Evolutionary conservation across 345 rosid species (phyloP).

Genomic region (Dimocarpus longan): DNA sequence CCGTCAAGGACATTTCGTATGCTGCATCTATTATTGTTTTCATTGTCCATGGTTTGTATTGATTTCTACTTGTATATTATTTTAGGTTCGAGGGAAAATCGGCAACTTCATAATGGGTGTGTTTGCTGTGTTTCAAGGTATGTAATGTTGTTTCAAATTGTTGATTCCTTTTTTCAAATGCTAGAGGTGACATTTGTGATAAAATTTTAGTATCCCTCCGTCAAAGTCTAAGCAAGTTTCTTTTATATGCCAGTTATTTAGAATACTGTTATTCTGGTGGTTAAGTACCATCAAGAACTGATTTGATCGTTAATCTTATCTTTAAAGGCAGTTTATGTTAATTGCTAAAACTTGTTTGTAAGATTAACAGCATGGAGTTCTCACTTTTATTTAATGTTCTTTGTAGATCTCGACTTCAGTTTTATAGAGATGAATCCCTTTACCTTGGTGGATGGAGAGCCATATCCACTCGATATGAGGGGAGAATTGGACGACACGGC

Average conservation of each 20-base stretch:
- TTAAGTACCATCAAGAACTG: neutral
- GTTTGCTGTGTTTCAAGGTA: constrained; percentile 89
- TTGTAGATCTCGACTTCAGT: constrained; percentile 85
- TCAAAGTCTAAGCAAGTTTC: neutral
- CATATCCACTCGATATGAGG: constrained; percentile 96
- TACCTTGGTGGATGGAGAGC: constrained; percentile 81
- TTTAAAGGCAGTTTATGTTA: neutral
- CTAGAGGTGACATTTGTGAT: neutral
- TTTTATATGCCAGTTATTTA: constrained; percentile 1
- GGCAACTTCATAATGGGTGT: constrained; percentile 76
- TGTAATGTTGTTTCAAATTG: constrained; percentile 9
- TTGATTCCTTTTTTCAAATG: neutral
- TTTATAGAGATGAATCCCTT: constrained; percentile 97
- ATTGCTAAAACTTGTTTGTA: neutral
- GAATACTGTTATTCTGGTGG: neutral
- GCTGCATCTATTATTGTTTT: neutral
- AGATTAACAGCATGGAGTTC: neutral
- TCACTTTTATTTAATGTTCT: constrained; percentile 13
- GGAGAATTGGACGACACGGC: constrained; percentile 98
- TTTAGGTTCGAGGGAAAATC: constrained; percentile 79
- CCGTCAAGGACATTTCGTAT: neutral
- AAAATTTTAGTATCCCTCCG: neutral
- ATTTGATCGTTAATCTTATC: neutral
- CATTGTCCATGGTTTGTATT: constrained; percentile 1
- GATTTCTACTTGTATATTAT: neutral